phyloP scores from a whole-genome alignment of 192 early-diverging fungal species.

The Entophlyctis luteolus region DNA sequence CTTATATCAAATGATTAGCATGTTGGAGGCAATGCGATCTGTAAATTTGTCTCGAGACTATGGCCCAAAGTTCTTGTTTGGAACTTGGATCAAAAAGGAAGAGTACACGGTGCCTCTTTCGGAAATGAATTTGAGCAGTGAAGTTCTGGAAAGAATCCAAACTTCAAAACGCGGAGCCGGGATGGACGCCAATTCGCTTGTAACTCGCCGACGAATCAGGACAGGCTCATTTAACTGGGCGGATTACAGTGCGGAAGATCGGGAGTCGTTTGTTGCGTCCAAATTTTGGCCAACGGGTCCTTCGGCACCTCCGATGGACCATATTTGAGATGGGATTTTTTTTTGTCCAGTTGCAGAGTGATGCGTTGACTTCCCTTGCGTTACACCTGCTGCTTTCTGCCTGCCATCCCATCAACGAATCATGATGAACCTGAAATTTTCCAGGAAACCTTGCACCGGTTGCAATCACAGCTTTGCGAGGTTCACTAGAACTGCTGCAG shows the following conservation, averaged over 20 bases:
- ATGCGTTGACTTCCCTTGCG: too few species aligned
- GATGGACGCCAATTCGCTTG: too few species aligned
- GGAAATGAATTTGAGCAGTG: slow-evolving; percentile 12
- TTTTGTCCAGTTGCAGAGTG: too few species aligned
- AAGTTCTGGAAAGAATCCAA: slow-evolving; percentile 31
- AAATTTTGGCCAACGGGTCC: slow-evolving; percentile 39
- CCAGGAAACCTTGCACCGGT: too few species aligned
- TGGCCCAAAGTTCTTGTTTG: slow-evolving; percentile 39
- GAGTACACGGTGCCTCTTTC: slow-evolving; percentile 19
- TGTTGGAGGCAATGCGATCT: slow-evolving; percentile 30
- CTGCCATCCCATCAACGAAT: too few species aligned
- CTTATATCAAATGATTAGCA: slow-evolving; percentile 28
- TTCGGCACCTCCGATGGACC: slow-evolving; percentile 36
- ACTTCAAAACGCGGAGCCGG: slow-evolving; percentile 22
- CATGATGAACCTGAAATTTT: too few species aligned
- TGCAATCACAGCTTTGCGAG: too few species aligned
- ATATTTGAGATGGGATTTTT: too few species aligned
- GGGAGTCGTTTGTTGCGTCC: slow-evolving; percentile 34
- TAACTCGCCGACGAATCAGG: too few species aligned
- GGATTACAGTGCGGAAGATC: slow-evolving; percentile 40
- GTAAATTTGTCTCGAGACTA: slow-evolving; percentile 23
- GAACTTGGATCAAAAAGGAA: slow-evolving; percentile 55
- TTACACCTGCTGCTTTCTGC: too few species aligned
- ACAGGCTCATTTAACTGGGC: slow-evolving; percentile 54
- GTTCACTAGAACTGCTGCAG: too few species aligned